A percentile compares a stretch with the other conserved stretches of the same genome.
phyloP scores from a whole-genome alignment of 345 rosid species.

The Nasturtium officinale region DNA sequence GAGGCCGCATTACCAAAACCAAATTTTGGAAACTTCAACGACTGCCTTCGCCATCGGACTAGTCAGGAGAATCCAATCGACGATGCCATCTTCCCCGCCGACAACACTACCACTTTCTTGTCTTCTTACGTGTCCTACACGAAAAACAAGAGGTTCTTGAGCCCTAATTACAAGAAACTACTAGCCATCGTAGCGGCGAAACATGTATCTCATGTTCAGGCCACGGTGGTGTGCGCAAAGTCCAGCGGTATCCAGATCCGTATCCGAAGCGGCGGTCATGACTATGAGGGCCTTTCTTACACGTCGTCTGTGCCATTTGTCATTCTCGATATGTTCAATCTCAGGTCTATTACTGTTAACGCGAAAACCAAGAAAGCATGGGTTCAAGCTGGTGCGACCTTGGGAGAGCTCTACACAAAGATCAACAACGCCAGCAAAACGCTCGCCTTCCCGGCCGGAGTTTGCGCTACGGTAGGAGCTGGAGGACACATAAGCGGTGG shows the following conservation, averaged over 20 bases:
- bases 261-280: slow-evolving; percentile 61
- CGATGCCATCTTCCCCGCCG: not conserved
- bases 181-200: slow-evolving; percentile 39
- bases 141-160: slow-evolving; percentile 44
- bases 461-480: slow-evolving; percentile 57
- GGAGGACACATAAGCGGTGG: slow-evolving; percentile 64
- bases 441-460: slow-evolving; percentile 51
- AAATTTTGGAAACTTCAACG: not conserved
- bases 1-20: not conserved
- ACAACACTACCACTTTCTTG: slow-evolving; percentile 8
- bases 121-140: slow-evolving; percentile 42
- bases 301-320: slow-evolving; percentile 48
- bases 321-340: slow-evolving; percentile 54
- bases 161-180: slow-evolving; percentile 43
- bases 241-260: slow-evolving; percentile 46
- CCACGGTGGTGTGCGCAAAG: slow-evolving; percentile 52
- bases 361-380: slow-evolving; percentile 43
- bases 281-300: slow-evolving; percentile 57
- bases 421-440: slow-evolving; percentile 45
- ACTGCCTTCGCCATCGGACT: slow-evolving; percentile 2
- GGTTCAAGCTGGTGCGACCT: slow-evolving; percentile 54
- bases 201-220: slow-evolving; percentile 47
- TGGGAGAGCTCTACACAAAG: slow-evolving; percentile 50
- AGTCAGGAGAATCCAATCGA: slow-evolving; percentile 1
- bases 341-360: slow-evolving; percentile 41